Evolutionary conservation across 768 basidiomycete species (phyloP).

Genomic region (Cystofilobasidium bisporidii): DNA sequence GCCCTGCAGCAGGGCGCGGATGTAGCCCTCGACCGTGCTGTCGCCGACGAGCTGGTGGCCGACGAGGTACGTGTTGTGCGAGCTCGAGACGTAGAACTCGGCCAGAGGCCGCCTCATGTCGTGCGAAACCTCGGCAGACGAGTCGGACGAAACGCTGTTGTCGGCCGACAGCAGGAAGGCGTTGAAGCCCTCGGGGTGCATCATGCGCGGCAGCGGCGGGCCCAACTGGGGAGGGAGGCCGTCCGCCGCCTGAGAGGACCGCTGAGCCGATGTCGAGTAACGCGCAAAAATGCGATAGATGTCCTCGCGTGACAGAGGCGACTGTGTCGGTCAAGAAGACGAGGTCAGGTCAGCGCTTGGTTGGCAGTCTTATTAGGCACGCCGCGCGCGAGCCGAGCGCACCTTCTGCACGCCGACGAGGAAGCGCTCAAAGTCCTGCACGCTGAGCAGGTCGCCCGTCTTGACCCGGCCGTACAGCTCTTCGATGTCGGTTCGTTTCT

Average conservation of each 20-base stretch:
- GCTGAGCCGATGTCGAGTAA: constrained; percentile 10
- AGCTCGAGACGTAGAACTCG: constrained; percentile 80
- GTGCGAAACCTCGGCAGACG: constrained; percentile 52
- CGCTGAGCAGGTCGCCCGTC: constrained; percentile 36
- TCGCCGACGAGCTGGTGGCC: constrained; percentile 54
- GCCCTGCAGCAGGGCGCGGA: constrained; percentile 74
- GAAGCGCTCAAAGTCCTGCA: constrained; percentile 46
- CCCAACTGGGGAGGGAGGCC: not conserved
- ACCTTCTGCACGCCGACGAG: constrained; percentile 51
- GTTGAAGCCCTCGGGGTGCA: constrained; percentile 59
- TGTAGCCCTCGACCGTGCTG: constrained; percentile 85
- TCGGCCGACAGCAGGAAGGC: constrained; percentile 71
- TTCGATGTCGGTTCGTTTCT: constrained; percentile 73
- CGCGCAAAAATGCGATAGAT: constrained; percentile 11
- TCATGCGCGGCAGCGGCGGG: constrained; percentile 21
- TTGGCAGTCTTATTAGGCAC: no score
- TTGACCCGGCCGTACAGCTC: constrained; percentile 40
- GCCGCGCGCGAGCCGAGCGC: no score
- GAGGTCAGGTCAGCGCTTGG: no score
- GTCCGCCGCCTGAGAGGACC: not conserved
- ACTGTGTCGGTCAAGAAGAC: constrained; percentile 5
- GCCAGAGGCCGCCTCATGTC: constrained; percentile 82
- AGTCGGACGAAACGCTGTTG: constrained; percentile 55
- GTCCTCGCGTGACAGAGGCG: constrained; percentile 4
- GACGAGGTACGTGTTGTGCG: constrained; percentile 57